Base-by-base conservation (phyloP, 2,329 filamentous ascomycete species). In the Aspergillus luchuensis region DNA sequence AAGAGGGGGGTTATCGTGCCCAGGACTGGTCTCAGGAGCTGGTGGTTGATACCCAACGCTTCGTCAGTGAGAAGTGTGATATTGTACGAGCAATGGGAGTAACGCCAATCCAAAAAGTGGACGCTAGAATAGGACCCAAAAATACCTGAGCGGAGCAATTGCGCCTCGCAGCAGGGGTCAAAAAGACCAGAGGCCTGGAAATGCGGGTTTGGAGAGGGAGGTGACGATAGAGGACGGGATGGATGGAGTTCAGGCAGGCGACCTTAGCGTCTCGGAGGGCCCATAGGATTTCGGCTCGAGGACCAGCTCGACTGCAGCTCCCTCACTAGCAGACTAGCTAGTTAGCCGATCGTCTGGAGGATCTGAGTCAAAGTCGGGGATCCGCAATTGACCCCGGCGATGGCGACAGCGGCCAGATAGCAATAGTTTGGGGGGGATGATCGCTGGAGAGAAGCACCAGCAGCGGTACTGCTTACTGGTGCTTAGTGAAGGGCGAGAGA, bases 351-450 rank as follows among this genome's bases (percentile, higher is more conserved):
- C 39, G 13, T 33, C 39, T 43, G 52, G 52, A 55, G 38, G 28
- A 55, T 19, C 8, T 13, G 52, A 55, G 38, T 55, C 38, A 45
- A 39, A 47, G 39, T 30, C 51, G 47, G 55, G 57, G 56, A 63
- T 66, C 63, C 63, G 63, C 64, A 61, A 63, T 64, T 38, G 38
- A n/a, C 38, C 45, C 47, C 33, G 49, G 53, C 47, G 36, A 60
- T 61, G 55, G 57, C 58, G 60, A 62, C 58, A 54, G 33, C 33
- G 33, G 33, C 33, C 33, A 36, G 64, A 67, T 66, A 54, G 63
- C 60, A 57, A 30, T 41, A 43, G 38, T 45, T 45, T 19, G 41
- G 19, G 19, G 41, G 19, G 41, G 19, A 45, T 45, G 41, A 45
- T 45, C 41, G 41, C 41, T 45, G 41, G 41, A 45, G 41, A 7